These are phyloP conservation scores for Backusella australiensis DNA, from an alignment of 192 early-diverging fungal species.

Conservation along the genomic window DNA sequence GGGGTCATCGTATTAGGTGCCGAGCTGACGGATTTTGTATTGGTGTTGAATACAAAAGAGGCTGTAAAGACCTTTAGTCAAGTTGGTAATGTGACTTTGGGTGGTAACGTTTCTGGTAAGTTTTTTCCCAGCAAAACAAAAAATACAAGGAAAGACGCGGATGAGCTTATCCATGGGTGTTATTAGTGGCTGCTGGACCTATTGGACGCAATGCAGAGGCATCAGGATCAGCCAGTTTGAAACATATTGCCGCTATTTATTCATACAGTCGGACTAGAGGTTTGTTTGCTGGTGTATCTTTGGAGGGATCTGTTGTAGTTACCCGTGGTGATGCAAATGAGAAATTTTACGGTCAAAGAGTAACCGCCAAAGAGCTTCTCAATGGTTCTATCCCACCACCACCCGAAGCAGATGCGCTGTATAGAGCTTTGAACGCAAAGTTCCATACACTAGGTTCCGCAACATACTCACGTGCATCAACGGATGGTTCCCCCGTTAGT, in stretches of 20 bases:
- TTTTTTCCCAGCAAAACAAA: background rate
- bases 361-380: conserved; percentile 81
- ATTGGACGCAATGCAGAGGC: conserved; percentile 86
- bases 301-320: conserved; percentile 74
- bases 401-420: conserved; percentile 74
- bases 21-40: conserved; percentile 87
- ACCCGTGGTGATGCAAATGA: conserved; percentile 85
- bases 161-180: background rate
- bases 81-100: conserved; percentile 85
- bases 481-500: background rate
- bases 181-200: conserved; percentile 80
- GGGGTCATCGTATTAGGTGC: conserved; percentile 48
- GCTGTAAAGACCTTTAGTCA: conserved; percentile 88
- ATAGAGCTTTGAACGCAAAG: conserved; percentile 62
- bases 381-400: conserved; percentile 73
- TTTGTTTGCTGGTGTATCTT: conserved; percentile 80
- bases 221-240: conserved; percentile 62
- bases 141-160: conserved; percentile 36
- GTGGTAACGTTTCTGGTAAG: conserved; percentile 72
- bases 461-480: conserved; percentile 15
- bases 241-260: conserved; percentile 83
- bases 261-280: conserved; percentile 91
- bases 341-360: conserved; percentile 73
- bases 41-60: conserved; percentile 81
- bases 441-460: conserved; percentile 27